A percentile compares a stretch with the other conserved stretches of the same genome.
Conservation (phyloP, 2,329 filamentous ascomycete genomes). For the Beauveria asiatica region DNA sequence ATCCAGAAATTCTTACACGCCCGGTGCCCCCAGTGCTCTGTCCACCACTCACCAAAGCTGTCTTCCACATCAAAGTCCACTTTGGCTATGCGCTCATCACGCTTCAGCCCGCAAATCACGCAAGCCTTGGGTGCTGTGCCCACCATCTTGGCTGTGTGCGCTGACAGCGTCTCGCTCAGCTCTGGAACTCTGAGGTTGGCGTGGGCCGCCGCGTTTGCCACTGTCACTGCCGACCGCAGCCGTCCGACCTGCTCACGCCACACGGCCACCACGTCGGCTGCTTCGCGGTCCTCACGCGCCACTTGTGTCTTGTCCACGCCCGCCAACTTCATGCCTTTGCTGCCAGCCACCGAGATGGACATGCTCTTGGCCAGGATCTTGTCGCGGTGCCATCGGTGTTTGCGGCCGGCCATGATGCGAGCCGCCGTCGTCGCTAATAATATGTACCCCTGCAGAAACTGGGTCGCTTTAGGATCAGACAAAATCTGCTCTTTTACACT, state of each 20-base stretch:
- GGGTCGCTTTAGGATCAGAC: slow-evolving; percentile 50
- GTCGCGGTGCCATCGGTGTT: slow-evolving; percentile 85
- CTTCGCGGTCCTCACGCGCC: slow-evolving; percentile 78
- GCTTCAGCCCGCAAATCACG: slow-evolving; percentile 76
- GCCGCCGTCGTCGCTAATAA: slow-evolving; percentile 58
- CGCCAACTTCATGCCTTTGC: slow-evolving; percentile 84
- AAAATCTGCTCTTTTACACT: slow-evolving; percentile 55
- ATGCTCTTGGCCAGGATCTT: slow-evolving; percentile 76
- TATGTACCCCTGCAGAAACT: slow-evolving; percentile 58
- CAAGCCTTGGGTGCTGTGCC: slow-evolving; percentile 68
- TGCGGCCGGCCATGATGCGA: slow-evolving; percentile 77
- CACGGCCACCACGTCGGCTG: slow-evolving; percentile 61
- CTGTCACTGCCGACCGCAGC: slow-evolving; percentile 62
- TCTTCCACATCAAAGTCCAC: slow-evolving; percentile 74
- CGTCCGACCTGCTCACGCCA: slow-evolving; percentile 73
- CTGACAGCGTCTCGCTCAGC: slow-evolving; percentile 57
- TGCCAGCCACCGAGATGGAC: slow-evolving; percentile 70
- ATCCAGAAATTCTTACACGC: slow-evolving; percentile 82
- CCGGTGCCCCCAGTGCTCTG: slow-evolving; percentile 76
- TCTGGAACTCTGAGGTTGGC: slow-evolving; percentile 56
- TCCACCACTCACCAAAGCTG: slow-evolving; percentile 95
- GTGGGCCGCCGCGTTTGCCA: slow-evolving; percentile 52
- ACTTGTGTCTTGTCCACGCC: slow-evolving; percentile 76
- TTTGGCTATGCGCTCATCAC: slow-evolving; percentile 72
- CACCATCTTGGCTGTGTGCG: slow-evolving; percentile 63